A percentile compares a stretch with the other conserved stretches of the same genome.
Evolutionary conservation across 495 filamentous ascomycete genomes (phyloP).

Genomic region (Neurospora sp.): DNA sequence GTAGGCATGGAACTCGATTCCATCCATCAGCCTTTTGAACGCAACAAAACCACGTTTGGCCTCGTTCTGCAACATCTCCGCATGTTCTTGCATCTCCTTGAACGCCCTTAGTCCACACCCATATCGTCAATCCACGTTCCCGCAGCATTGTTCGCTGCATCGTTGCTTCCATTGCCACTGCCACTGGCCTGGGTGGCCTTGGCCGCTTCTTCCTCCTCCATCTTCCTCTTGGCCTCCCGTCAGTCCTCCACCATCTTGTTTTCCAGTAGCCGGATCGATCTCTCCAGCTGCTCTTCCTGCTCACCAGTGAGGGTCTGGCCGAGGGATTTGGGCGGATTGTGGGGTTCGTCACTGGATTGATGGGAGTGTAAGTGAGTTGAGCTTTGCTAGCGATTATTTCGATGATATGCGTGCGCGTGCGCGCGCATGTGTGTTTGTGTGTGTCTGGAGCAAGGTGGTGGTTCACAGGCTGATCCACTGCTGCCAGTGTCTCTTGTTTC

Average conservation of each 20-base stretch:
- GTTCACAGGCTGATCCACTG: neutral
- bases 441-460: neutral
- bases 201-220: neutral
- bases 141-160: neutral
- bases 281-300: neutral
- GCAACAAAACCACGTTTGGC: neutral
- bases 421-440: neutral
- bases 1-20: constrained; percentile 92
- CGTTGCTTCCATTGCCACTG: neutral
- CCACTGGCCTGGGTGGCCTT: neutral
- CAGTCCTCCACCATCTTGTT: neutral
- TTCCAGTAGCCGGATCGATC: neutral
- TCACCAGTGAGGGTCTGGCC: neutral
- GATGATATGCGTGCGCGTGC: neutral
- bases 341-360: neutral
- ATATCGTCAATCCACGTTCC: neutral
- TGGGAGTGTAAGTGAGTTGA: neutral
- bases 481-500: neutral
- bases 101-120: neutral
- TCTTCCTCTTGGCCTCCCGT: neutral
- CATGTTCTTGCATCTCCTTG: neutral
- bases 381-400: neutral
- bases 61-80: neutral
- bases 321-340: neutral
- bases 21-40: constrained; percentile 33